Evolutionary conservation across 2,329 filamentous ascomycete genomes (phyloP).

Genomic region (Corinectria fuckeliana): DNA sequence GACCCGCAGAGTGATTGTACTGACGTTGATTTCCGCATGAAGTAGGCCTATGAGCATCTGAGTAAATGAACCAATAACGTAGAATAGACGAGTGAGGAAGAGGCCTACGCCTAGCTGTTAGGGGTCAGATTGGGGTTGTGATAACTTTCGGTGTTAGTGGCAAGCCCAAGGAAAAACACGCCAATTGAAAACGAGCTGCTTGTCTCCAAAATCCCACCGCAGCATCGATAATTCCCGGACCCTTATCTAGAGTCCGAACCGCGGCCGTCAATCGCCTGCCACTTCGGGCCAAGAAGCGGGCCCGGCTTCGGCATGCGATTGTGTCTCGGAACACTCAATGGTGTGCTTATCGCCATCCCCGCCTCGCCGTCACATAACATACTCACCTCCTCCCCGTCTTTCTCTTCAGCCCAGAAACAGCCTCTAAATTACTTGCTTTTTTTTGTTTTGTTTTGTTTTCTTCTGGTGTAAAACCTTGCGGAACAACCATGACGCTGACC

Average conservation of each 20-base stretch:
- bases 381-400: neutral
- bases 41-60: no score
- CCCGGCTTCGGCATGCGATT: neutral
- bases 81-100: no score
- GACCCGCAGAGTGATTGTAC: no score
- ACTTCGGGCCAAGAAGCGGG: conserved; percentile 6
- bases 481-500: conserved; percentile 27
- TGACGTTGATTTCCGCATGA: no score
- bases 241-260: conserved; percentile 15
- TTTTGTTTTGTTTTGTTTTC: neutral
- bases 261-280: conserved; percentile 12
- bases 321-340: neutral
- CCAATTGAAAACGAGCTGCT: no score
- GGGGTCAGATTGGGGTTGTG: no score
- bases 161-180: neutral
- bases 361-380: conserved; percentile 10
- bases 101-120: no score
- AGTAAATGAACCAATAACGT: no score
- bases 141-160: no score
- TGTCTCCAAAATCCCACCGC: neutral
- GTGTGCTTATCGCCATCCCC: conserved; percentile 5
- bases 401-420: neutral
- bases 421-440: neutral
- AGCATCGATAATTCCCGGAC: conserved; percentile 2
- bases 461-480: neutral